A percentile compares a stretch with the other conserved stretches of the same genome.
phyloP scores from a whole-genome alignment of 2,329 filamentous ascomycete species.

The Cryoendolithus antarcticus region DNA sequence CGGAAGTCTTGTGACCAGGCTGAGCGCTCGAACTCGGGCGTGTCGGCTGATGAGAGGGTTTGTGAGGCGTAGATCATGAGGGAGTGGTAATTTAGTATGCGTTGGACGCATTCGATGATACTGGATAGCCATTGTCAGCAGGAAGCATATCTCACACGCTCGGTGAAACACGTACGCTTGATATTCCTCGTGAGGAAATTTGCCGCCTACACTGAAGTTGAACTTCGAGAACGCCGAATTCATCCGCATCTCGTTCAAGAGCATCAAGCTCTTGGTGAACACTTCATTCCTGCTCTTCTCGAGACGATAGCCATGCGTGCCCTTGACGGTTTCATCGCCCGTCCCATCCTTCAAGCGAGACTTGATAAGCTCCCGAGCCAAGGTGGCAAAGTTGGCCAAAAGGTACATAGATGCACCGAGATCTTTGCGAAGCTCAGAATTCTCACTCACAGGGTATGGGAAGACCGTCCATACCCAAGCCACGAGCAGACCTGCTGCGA shows the following conservation, averaged over 20 bases:
- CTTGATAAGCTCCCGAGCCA: constrained; percentile 55
- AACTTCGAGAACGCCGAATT: constrained; percentile 55
- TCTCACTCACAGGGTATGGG: constrained; percentile 59
- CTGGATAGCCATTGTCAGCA: constrained; percentile 16
- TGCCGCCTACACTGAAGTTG: constrained; percentile 59
- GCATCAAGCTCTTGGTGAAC: constrained; percentile 55
- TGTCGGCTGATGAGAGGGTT: constrained; percentile 30
- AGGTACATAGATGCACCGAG: constrained; percentile 58
- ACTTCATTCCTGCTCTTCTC: constrained; percentile 47
- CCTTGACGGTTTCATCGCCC: constrained; percentile 38
- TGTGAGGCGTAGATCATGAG: constrained; percentile 52
- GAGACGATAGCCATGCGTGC: constrained; percentile 41
- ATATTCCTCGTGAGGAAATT: constrained; percentile 55
- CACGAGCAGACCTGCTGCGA: constrained; percentile 53
- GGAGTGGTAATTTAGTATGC: constrained; percentile 54
- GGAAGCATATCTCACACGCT: not conserved
- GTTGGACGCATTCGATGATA: constrained; percentile 47
- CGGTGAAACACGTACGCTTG: constrained; percentile 23
- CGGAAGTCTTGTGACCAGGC: constrained; percentile 52
- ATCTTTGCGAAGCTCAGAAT: constrained; percentile 55
- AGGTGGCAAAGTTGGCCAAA: constrained; percentile 60
- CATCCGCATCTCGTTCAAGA: constrained; percentile 50
- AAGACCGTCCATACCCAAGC: constrained; percentile 71
- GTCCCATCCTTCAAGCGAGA: constrained; percentile 47
- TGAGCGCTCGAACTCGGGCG: constrained; percentile 28